These are phyloP conservation scores for Ganoderma boninense DNA, from an alignment of 1,284 basidiomycete species.

Conservation along the genomic window DNA sequence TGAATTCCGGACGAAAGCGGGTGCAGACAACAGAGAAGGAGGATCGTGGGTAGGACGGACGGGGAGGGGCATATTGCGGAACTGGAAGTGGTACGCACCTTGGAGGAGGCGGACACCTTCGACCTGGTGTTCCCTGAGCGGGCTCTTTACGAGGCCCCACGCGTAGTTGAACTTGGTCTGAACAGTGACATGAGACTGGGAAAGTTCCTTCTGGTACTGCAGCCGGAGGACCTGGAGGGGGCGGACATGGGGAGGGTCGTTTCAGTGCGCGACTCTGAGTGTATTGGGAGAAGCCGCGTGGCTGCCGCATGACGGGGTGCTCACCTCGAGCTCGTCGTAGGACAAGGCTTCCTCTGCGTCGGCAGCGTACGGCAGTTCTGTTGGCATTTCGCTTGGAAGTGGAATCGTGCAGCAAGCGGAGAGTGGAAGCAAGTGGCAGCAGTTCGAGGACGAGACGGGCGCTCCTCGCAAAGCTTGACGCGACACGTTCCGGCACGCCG, in stretches of 20 bases:
- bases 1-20: background rate
- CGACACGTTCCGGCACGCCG: conserved; percentile 5
- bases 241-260: background rate
- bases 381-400: conserved; percentile 58
- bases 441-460: background rate
- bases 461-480: background rate
- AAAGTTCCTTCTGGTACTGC: conserved; percentile 91
- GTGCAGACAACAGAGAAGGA: background rate
- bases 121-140: conserved; percentile 82
- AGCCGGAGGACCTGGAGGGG: conserved; percentile 75
- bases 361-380: conserved; percentile 95
- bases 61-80: background rate
- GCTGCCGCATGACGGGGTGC: conserved; percentile 2
- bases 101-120: conserved; percentile 93
- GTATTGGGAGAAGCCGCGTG: conserved; percentile 9
- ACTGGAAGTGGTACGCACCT: conserved; percentile 58
- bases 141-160: conserved; percentile 95
- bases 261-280: conserved; percentile 4
- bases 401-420: background rate
- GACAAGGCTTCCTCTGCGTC: conserved; percentile 91
- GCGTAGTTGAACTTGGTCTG: conserved; percentile 99
- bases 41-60: background rate
- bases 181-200: conserved; percentile 87
- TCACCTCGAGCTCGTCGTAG: conserved; percentile 90
- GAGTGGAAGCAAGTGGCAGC: conserved; percentile 1